These are phyloP conservation scores for Phytophthora hybrid DNA, from an alignment of 352 stramenopile genomes.

Conservation along the genomic window DNA sequence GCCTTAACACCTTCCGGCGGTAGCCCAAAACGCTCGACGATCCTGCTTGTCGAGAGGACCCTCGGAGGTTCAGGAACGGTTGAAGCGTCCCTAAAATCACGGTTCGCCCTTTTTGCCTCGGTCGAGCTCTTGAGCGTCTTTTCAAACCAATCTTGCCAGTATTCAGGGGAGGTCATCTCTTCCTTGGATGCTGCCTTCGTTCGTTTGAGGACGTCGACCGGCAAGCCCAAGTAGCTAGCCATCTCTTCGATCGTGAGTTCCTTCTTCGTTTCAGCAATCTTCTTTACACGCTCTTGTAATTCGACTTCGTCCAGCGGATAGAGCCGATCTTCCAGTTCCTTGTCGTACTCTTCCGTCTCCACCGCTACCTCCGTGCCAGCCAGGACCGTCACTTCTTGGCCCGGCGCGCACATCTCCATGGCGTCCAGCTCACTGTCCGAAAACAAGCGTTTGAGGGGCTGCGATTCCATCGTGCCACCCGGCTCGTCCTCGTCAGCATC, in stretches of 20 bases:
- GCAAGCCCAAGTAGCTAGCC: background rate
- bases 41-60: background rate
- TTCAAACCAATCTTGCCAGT: slow-evolving; percentile 1
- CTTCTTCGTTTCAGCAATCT: background rate
- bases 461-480: no score
- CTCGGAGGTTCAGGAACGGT: background rate
- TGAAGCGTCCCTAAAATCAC: background rate
- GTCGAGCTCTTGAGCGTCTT: background rate
- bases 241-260: background rate
- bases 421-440: background rate
- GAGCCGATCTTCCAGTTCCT: background rate
- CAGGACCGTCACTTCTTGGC: background rate
- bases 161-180: background rate
- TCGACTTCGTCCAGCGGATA: slow-evolving; percentile 7
- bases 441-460: background rate
- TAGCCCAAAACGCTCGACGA: background rate
- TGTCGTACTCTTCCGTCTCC: slow-evolving; percentile 5
- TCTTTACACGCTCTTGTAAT: background rate
- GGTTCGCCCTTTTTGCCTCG: background rate
- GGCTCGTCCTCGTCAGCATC: no score
- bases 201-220: background rate
- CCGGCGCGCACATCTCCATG: background rate
- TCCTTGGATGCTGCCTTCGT: background rate
- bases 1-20: background rate
- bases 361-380: background rate